Conservation (phyloP, 805 yeast species). For the Pichia deserticola region DNA sequence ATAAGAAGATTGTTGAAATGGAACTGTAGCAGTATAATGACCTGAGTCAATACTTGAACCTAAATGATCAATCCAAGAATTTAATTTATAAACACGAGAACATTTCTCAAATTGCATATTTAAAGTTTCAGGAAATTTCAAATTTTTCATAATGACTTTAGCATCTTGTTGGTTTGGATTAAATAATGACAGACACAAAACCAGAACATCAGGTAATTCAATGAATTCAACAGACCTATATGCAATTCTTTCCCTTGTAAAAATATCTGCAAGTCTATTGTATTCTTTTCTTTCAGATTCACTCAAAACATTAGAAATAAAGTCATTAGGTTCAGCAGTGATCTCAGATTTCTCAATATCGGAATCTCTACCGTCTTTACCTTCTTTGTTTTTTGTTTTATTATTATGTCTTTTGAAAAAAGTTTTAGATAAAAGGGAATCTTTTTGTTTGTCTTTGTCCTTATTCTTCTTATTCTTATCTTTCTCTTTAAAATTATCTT, state of each 20-base stretch:
- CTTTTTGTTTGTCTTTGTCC: constrained; percentile 2
- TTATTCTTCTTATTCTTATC: constrained; percentile 8
- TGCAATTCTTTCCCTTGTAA: constrained; percentile 24
- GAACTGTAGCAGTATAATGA: constrained; percentile 65
- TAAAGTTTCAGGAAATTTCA: constrained; percentile 19
- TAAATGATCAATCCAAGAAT: constrained; percentile 62
- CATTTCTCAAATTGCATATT: constrained; percentile 28
- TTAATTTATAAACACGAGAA: constrained; percentile 46
- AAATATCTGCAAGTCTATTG: constrained; percentile 11
- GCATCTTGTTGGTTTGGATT: constrained; percentile 22
- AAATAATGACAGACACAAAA: constrained; percentile 28
- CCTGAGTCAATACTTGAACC: constrained; percentile 62
- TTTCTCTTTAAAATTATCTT: constrained; percentile 5
- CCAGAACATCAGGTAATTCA: constrained; percentile 28
- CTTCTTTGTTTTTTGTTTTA: not conserved
- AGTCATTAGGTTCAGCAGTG: not conserved
- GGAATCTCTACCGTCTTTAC: not conserved
- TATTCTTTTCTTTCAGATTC: constrained; percentile 17
- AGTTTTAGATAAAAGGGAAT: not conserved
- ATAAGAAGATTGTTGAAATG: constrained; percentile 50
- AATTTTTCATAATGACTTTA: constrained; percentile 19
- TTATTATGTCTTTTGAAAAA: not conserved
- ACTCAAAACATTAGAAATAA: constrained; percentile 12
- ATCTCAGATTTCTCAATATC: constrained; percentile 1
- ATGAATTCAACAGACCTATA: constrained; percentile 25